Evolutionary conservation across 768 basidiomycete species (phyloP).

Genomic region (Porpolomopsis calyptriformis): DNA sequence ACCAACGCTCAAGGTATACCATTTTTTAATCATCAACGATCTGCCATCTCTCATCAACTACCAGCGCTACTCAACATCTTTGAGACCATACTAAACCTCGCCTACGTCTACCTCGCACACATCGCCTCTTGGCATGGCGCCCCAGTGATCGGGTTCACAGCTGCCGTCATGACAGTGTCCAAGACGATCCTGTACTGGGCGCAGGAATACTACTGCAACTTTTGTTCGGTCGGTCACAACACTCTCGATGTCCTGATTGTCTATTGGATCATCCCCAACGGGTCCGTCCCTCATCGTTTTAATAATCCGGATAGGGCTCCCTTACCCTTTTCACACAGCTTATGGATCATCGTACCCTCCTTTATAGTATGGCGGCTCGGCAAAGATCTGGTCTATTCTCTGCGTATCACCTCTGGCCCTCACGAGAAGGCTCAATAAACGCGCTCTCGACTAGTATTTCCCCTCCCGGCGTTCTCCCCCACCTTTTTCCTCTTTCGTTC

Average conservation of each 20-base stretch:
- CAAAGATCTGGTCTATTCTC: constrained; percentile 43
- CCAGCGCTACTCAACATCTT: constrained; percentile 70
- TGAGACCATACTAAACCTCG: constrained; percentile 64
- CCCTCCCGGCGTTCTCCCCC: no score
- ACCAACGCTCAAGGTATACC: constrained; percentile 72
- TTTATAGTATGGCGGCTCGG: constrained; percentile 52
- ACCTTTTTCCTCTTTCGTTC: no score
- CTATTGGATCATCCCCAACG: constrained; percentile 71
- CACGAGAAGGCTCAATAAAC: constrained; percentile 16
- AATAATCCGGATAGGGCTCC: no score
- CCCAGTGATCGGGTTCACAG: constrained; percentile 62
- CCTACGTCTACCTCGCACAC: constrained; percentile 70
- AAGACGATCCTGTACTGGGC: constrained; percentile 79
- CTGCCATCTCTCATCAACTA: neutral
- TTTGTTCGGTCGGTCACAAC: constrained; percentile 72
- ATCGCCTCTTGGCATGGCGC: constrained; percentile 51
- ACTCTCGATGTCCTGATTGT: constrained; percentile 34
- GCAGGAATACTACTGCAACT: constrained; percentile 71
- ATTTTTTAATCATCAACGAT: neutral
- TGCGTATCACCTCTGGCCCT: constrained; percentile 22
- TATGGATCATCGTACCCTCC: constrained; percentile 70
- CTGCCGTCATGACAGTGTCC: constrained; percentile 67
- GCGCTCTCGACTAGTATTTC: no score
- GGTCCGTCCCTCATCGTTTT: constrained; percentile 33
- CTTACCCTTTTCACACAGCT: constrained; percentile 24